Conservation (phyloP, 495 filamentous ascomycete genomes). For the Trichoderma reesei region DNA sequence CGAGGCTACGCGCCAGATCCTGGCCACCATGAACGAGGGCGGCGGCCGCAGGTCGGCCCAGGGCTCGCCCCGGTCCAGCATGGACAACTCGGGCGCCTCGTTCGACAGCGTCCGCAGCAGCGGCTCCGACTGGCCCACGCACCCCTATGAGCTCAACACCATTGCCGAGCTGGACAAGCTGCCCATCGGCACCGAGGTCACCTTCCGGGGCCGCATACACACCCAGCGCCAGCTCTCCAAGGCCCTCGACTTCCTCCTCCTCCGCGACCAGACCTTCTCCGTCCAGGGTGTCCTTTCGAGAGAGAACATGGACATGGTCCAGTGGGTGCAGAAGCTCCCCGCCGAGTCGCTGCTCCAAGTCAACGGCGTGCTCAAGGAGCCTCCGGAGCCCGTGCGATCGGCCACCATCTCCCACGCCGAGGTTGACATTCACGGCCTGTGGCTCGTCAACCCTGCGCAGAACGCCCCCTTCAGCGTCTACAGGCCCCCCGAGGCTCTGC, state of each 20-base stretch:
- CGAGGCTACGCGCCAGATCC: conserved; percentile 13
- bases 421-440: conserved; percentile 48
- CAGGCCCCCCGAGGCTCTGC: conserved; percentile 15
- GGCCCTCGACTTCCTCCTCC: conserved; percentile 79
- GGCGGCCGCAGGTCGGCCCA: conserved; percentile 19
- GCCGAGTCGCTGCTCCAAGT: conserved; percentile 74
- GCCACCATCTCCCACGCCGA: conserved; percentile 6
- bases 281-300: conserved; percentile 69
- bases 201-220: conserved; percentile 76
- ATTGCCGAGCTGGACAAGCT: conserved; percentile 22
- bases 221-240: conserved; percentile 76
- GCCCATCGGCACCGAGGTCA: conserved; percentile 52
- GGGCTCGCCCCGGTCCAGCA: conserved; percentile 11
- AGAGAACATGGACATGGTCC: conserved; percentile 51
- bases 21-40: conserved; percentile 17
- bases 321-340: conserved; percentile 72
- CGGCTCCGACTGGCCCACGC: conserved; percentile 17
- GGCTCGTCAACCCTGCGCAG: conserved; percentile 19
- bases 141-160: conserved; percentile 10
- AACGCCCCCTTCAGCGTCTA: conserved; percentile 16
- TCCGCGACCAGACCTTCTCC: conserved; percentile 70
- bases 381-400: conserved; percentile 52
- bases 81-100: conserved; percentile 6
- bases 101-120: neutral
- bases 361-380: conserved; percentile 62